Base-by-base conservation (phyloP, 2,329 filamentous ascomycete genomes). In the Cyphellophora europaea region DNA sequence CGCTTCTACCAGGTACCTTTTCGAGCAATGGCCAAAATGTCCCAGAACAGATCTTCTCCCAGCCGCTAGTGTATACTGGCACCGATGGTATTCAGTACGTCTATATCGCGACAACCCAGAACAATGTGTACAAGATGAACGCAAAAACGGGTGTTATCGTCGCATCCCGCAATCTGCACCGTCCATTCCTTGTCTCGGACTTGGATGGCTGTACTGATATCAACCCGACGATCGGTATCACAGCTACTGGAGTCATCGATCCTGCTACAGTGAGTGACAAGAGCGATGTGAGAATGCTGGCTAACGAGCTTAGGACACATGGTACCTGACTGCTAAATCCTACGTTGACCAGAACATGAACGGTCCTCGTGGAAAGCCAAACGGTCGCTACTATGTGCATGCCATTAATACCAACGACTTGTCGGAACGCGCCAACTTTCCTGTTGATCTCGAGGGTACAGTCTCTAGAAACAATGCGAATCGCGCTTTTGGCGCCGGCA, bases 61-160 rank as follows among this genome's bases (percentile, higher is more conserved):
- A 69, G 42, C 66, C 67, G 6, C 50, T 71, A 11, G 62, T 70
- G 5, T 72, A 72, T 52, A 77, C 73, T 2, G 61, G 67, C 4
- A 55, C 48, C 11, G 58, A 59, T 15, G 60, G 61, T 13, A 59
- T 59, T 6, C 71, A 76, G 53, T 71, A 67, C 36, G 62, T 77
- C 25, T 76, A 69, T 44, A 53, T 73, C 8, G 65, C 72, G 2
- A 74, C 72, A 1, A 71, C 69, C 0, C 69, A 73, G 34, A 44
- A 42, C 28, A 44, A 44, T 35, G 31, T 44, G 17, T 55, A 60
- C 28, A 58, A 56, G 5, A 42, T 66, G 8, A 56, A 65, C 47
- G 58, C 59, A 12, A 55, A 59, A 18, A 65, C 59, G 18, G 63
- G 63, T 11, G 53, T 48, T n/a, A 39, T 61, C 3, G 32, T 66